Conservation (phyloP, 176 grass and related monocot species). For the Cocos nucifera region DNA sequence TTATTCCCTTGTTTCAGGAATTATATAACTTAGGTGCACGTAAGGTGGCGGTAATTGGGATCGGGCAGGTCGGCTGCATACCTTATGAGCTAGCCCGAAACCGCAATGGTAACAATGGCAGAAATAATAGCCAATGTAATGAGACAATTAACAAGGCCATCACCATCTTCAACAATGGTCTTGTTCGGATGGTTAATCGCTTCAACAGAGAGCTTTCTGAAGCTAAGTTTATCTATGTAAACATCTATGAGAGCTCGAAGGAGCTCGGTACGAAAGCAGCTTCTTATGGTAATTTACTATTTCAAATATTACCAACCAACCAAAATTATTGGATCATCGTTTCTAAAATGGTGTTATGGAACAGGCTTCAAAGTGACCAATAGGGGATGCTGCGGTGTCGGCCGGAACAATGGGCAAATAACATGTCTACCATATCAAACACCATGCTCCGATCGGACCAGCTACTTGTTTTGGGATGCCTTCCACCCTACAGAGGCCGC, state of each 20-base stretch:
- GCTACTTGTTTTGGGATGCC: slow-evolving; percentile 86
- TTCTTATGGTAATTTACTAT: slow-evolving; percentile 26
- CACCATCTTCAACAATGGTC: slow-evolving; percentile 52
- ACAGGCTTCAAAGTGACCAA: slow-evolving; percentile 58
- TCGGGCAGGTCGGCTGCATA: slow-evolving; percentile 84
- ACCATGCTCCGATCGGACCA: slow-evolving; percentile 51
- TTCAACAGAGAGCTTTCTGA: slow-evolving; percentile 33
- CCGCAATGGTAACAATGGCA: slow-evolving; percentile 1
- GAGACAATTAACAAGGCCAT: slow-evolving; percentile 69
- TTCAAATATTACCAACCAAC: too few relatives aligned
- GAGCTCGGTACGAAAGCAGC: slow-evolving; percentile 42
- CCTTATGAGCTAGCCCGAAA: slow-evolving; percentile 82
- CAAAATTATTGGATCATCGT: too few relatives aligned
- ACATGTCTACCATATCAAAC: slow-evolving; percentile 78
- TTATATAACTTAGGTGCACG: slow-evolving; percentile 53
- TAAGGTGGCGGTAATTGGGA: slow-evolving; percentile 55
- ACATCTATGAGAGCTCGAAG: slow-evolving; percentile 42
- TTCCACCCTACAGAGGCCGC: slow-evolving; percentile 90
- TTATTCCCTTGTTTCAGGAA: slow-evolving; percentile 12
- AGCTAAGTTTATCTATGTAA: slow-evolving; percentile 47
- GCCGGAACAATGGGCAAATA: slow-evolving; percentile 88
- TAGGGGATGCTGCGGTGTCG: slow-evolving; percentile 81
- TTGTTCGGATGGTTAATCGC: slow-evolving; percentile 56
- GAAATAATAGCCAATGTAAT: slow-evolving; percentile 26
- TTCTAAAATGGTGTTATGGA: neutral